Base-by-base conservation (phyloP, 164 flowering plant species). In the Tetracentron sinense region DNA sequence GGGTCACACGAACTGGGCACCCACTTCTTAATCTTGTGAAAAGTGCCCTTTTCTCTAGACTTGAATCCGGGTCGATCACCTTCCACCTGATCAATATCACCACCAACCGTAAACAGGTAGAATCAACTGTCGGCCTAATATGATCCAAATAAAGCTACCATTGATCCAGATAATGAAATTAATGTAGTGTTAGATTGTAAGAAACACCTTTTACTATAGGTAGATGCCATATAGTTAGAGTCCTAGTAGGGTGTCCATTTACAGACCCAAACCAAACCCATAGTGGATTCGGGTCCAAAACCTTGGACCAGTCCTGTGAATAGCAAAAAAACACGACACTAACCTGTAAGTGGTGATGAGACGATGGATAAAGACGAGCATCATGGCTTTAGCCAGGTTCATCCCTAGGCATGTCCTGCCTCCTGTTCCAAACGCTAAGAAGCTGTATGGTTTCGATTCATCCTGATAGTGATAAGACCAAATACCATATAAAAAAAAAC, bases 361-460 rank as follows among this genome's bases (percentile, higher is more conserved):
- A 42, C 83, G 78, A 55, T 84, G 83, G 22, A 81, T 77, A 61
- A 83, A 83, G 35, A 78, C 78, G 0, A 79, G 66, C 83, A 83
- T 81, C 85, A 83, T 83, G 49, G 79, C 62, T 65, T 68, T 72
- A 25, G 76, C 76, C 0, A 72, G 68, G 59, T 72, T 72, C 66
- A 68, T 68, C 3, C 88, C 88, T 0, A 82, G 67, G 67, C 85
- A 84, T 33, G 82, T 75, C 64, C 86, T 80, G 12, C 69, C 83
- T 8, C 84, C 88, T 63, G 77, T 69, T 25, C 88, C 86, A 50
- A 84, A 84, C 0, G 82, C 83, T 35, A 84, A 60, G 75, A 80
- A 84, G 62, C 84, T 78, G 69, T 74, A 78, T 12, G 84, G 81
- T 56, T 66, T 84, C 4, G 75, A 47, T 12, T 78, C 83, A 26